Conservation (phyloP, 176 grass and related monocot species). For the Avena atlantica region DNA sequence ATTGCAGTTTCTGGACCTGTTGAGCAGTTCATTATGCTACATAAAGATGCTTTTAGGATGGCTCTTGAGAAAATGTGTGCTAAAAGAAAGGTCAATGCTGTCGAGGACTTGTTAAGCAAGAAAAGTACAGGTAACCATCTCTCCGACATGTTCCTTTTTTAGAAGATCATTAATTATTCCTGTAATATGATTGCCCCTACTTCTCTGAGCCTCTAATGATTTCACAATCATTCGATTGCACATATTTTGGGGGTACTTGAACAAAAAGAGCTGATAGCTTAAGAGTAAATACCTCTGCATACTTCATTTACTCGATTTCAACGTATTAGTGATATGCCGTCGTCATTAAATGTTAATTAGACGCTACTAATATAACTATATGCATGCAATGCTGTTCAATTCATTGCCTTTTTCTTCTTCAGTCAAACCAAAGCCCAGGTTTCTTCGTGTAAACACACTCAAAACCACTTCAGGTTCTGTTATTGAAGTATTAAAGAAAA, state of each 20-base stretch:
- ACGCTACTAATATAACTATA: constrained; percentile 7
- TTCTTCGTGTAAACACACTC: constrained; percentile 84
- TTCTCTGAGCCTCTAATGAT: neutral
- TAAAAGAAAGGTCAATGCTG: constrained; percentile 59
- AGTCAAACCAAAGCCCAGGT: constrained; percentile 78
- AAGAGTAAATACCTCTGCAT: too few relatives aligned
- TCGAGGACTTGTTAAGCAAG: constrained; percentile 68
- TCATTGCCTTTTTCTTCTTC: constrained; percentile 41
- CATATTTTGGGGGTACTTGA: neutral
- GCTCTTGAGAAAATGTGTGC: constrained; percentile 71
- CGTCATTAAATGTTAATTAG: constrained; percentile 9
- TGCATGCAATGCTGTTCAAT: constrained; percentile 17
- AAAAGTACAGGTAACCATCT: constrained; percentile 47
- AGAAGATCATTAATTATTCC: neutral
- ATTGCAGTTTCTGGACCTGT: constrained; percentile 59
- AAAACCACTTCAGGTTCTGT: constrained; percentile 71
- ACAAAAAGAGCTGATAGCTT: too few relatives aligned
- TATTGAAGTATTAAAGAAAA: constrained; percentile 61
- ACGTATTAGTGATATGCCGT: neutral
- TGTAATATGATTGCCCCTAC: neutral
- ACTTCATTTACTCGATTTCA: constrained; percentile 33
- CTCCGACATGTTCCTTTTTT: constrained; percentile 22
- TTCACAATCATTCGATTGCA: neutral
- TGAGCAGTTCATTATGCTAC: constrained; percentile 69
- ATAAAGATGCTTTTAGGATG: constrained; percentile 62